Base-by-base conservation (phyloP, 2,329 filamentous ascomycete genomes). In the Botryotinia calthae region DNA sequence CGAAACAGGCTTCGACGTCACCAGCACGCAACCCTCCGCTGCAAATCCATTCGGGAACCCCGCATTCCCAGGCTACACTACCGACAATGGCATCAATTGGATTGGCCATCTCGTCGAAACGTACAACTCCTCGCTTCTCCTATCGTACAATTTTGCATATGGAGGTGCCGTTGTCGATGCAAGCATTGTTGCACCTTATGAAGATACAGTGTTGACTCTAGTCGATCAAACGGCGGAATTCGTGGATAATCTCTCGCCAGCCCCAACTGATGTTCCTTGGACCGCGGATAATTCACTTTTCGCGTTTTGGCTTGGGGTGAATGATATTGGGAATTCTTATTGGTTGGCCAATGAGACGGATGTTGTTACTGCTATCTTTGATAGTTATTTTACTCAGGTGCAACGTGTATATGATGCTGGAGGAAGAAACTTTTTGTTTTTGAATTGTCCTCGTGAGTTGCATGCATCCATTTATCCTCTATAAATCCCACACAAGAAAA, bases 301-400 rank as follows among this genome's bases (percentile, higher is more conserved):
- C 67, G 82, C 82, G 0, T 76, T 87, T 8, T 87, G 85, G 84
- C 86, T 87, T 20, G 86, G 86, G 4, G 84, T 87, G 72, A 87
- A 87, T 72, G 86, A 86, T 74, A 82, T 88, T 2, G 84, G 84
- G 0, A 85, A 86, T 65, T 82, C 82, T 1, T 87, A 82, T 73
- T 83, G 76, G 42, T 74, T 76, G 4, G 77, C 79, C 2, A 76
- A 79, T 73, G 80, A 59, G 78, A 77, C 56, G 5, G 74, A 76
- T 9, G 74, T 84, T 6, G 74, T 82, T 0, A 79, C 79, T 4
- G 77, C 78, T 48, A 81, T 87, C 16, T 82, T 86, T 76, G 81
- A 82, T 22, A 79, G 80, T 42, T 86, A 87, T 69, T 84, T 84
- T 67, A 75, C 78, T 3, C 79, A 84, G 62, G 74, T 84, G 63